Percentiles rank a stretch among this genome's conserved stretches.
Conservation (phyloP, 2,329 filamentous ascomycete genomes). For the Amauroascus niger region DNA sequence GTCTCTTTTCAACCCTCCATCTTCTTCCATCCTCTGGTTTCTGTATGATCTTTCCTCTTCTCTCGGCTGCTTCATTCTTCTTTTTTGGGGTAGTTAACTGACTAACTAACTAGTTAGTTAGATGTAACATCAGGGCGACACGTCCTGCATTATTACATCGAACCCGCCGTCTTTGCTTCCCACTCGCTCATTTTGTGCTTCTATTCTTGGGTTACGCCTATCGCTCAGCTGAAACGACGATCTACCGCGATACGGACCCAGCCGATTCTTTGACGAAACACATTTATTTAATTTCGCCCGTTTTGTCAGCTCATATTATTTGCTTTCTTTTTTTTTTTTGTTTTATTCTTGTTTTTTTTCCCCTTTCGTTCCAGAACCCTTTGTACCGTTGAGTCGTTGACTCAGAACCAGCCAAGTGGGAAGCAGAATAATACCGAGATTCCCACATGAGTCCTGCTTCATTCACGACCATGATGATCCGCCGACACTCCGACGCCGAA, state of each 20-base stretch:
- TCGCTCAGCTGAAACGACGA: constrained; percentile 8
- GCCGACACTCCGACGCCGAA: constrained; percentile 37
- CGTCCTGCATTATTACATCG: neutral
- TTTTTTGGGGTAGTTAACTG: too few species aligned
- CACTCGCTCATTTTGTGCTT: neutral
- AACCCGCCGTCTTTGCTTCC: neutral
- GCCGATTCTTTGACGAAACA: neutral
- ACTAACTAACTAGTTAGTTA: too few species aligned
- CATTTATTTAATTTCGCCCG: neutral
- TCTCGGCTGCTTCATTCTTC: too few species aligned
- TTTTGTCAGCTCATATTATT: constrained; percentile 1
- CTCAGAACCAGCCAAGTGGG: too few species aligned
- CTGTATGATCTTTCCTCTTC: neutral
- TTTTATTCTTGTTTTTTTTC: neutral
- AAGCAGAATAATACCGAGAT: neutral
- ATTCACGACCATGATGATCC: constrained; percentile 27
- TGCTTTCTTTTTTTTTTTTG: neutral
- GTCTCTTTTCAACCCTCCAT: neutral
- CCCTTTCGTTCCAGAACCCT: too few species aligned
- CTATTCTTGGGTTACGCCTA: constrained; percentile 4
- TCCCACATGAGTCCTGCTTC: neutral
- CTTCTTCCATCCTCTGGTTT: neutral
- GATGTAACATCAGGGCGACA: neutral
- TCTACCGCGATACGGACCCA: neutral
- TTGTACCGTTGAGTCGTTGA: too few species aligned